Base-by-base conservation (phyloP, 768 basidiomycete species). In the Vararia minispora region DNA sequence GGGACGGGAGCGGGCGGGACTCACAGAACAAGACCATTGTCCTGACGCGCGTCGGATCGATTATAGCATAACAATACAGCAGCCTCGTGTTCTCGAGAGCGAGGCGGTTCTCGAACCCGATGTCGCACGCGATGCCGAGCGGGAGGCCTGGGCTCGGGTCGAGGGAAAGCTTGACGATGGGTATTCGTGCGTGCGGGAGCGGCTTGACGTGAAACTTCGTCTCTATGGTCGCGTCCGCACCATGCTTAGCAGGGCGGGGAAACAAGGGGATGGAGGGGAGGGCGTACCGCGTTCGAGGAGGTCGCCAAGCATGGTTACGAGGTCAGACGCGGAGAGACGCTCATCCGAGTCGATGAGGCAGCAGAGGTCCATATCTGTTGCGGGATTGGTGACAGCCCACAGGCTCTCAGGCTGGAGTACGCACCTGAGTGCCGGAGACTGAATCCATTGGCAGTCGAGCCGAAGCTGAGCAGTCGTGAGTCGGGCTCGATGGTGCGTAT, bases 181-280 rank as follows among this genome's bases (percentile, higher is more conserved):
- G 94, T 68, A 98, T 97, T 52, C 94, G 83, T 9, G 94, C 94
- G 62, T 91, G 85, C 8, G 94, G 92, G 17, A 99, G 68, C 9
- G 90, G 82, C 59, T 98, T 97, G 65, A 98, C 92, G 54, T 84
- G 78, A 55, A 94, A 92, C 58, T 91, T 91, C 26, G 90, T 92
- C 65, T 95, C 90, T 91, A 58, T 11, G 39, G 32, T 18, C 21
- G 22, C 23, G 21, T 9, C 28, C 25, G 22, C 30, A 35, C 52
- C 44, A 46, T 44, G 43, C 28, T 41, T 38, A 30, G 13, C 26
- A 33, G 35, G 31, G 35, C 35, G 46, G 12, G 22, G 36, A 24
- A 22, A n/a, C 14, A 27, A 30, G 38, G 24, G n/a, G 23, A 31
- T 39, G 21, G 28, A 46, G 14, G 37, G 31, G 22, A 38, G 35